Base-by-base conservation (phyloP, 192 early-diverging fungal genomes). In the Dissophora globulifera region DNA sequence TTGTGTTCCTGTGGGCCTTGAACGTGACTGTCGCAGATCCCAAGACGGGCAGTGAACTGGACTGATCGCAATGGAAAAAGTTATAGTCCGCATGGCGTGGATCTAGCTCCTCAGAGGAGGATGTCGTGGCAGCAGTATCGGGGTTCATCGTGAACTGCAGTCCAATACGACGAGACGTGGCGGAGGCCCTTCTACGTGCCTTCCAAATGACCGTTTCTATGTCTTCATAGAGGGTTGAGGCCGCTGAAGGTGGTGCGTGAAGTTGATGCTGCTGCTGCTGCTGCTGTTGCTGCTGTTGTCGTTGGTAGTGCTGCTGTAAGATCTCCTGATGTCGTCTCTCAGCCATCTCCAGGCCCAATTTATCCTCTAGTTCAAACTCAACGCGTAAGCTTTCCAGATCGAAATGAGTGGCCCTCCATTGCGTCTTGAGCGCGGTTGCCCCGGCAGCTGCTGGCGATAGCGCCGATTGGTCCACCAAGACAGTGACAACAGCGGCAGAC, bases 141-240 rank as follows among this genome's bases (percentile, higher is more conserved):
- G 47, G 32, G 13, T 11, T 35, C 25, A 23, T 45, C 50, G 17
- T 12, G 9, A 16, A 25, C 23, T 52, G 26, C 26, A 4, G 4
- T 20, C 10, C 16, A 31, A 32, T n/a, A 38, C 19, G 26, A 55
- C 19, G 22, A 31, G 16, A 22, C n/a, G 6, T 16, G 35, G 30
- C 41, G 35, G 5, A 12, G n/a, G 13, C 38, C 41, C 35, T 23
- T 41, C 26, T 50, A 2, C 55, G 56, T 10, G 67, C 29, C 29
- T 43, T 59, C 67, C 67, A 69, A 25, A 69, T 69, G 22, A 59
- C n/a, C 15, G 23, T 47, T 32, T 69, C 67, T 10, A 69, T 52
- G 50, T 69, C 48, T 13, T 69, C 67, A 19, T 45, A 26, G 4
- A 38, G 38, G n/a, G n/a, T n/a, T n/a, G n/a, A n/a, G n/a, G n/a